These are phyloP conservation scores for Scutellaria barbata DNA, from an alignment of 257 asterid genomes.

Conservation along the genomic window DNA sequence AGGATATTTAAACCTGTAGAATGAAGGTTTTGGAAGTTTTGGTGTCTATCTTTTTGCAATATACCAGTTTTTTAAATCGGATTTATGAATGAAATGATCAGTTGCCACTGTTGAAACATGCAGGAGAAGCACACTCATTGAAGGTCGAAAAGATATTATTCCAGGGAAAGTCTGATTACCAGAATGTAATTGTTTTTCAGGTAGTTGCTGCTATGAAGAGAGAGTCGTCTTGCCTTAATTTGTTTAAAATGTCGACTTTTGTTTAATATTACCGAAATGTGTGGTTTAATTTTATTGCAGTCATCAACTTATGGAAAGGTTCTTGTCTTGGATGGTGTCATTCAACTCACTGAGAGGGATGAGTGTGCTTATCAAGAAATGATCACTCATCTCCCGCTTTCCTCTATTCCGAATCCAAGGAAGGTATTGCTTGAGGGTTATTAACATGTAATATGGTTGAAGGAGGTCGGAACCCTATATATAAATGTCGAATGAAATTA, in stretches of 20 bases:
- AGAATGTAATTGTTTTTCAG: constrained; percentile 93
- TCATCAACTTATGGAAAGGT: constrained; percentile 93
- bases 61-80: not conserved
- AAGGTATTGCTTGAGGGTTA: constrained; percentile 52
- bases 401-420: constrained; percentile 84
- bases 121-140: constrained; percentile 98
- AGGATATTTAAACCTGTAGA: not conserved
- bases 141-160: constrained; percentile 87
- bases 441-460: constrained; percentile 33
- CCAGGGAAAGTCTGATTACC: constrained; percentile 91
- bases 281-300: constrained; percentile 49
- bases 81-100: constrained; percentile 18
- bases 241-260: not conserved
- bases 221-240: constrained; percentile 13
- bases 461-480: not conserved
- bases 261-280: constrained; percentile 28
- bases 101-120: constrained; percentile 33
- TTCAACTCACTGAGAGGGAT: constrained; percentile 97
- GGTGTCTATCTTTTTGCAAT: not conserved
- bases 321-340: constrained; percentile 96
- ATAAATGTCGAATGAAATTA: not conserved
- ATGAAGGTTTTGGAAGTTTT: not conserved
- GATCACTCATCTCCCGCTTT: constrained; percentile 94
- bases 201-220: constrained; percentile 58
- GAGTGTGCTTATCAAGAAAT: constrained; percentile 99